Conservation (phyloP, 1,284 basidiomycete species). For the Cryptococcus depauperatus region DNA sequence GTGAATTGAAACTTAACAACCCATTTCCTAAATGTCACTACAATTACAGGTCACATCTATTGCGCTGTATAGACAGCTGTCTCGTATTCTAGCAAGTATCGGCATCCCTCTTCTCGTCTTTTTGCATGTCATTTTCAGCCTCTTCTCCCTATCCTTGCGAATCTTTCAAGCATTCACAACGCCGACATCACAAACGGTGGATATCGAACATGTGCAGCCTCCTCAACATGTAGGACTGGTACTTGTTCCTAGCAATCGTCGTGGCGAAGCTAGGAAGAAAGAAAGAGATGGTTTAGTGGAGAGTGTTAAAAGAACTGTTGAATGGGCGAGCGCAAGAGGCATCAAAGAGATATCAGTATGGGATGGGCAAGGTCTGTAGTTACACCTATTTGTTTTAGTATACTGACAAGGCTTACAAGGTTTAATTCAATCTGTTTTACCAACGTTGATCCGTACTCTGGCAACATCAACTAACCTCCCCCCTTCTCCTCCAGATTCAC, state of each 20-base stretch:
- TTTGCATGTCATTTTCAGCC: slow-evolving; percentile 29
- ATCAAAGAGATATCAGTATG: slow-evolving; percentile 30
- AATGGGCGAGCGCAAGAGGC: slow-evolving; percentile 28
- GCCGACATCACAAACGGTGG: background rate
- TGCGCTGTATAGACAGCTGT: too few species aligned
- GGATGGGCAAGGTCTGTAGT: slow-evolving; percentile 13
- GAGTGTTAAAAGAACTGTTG: slow-evolving; percentile 21
- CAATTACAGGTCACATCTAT: too few species aligned
- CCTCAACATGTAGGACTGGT: slow-evolving; percentile 12
- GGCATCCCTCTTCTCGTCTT: slow-evolving; percentile 28
- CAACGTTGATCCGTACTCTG: slow-evolving; percentile 7
- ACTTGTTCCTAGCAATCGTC: slow-evolving; percentile 3
- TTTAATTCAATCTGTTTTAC: slow-evolving; percentile 9
- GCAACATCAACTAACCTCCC: slow-evolving; percentile 2
- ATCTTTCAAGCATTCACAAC: slow-evolving; percentile 21
- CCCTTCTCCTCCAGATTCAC: slow-evolving; percentile 10
- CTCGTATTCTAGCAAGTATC: too few species aligned
- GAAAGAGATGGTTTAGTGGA: slow-evolving; percentile 15
- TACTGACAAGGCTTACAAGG: slow-evolving; percentile 1
- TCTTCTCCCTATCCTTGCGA: slow-evolving; percentile 28
- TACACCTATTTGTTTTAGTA: background rate
- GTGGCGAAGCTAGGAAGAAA: background rate
- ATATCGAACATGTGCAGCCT: slow-evolving; percentile 1
- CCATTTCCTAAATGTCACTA: too few species aligned
- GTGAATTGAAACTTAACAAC: too few species aligned